Evolutionary conservation across 495 filamentous ascomycete species (phyloP), one percentile per base, ranked within the genome.

Genomic region (Patellaria atrata): DNA sequence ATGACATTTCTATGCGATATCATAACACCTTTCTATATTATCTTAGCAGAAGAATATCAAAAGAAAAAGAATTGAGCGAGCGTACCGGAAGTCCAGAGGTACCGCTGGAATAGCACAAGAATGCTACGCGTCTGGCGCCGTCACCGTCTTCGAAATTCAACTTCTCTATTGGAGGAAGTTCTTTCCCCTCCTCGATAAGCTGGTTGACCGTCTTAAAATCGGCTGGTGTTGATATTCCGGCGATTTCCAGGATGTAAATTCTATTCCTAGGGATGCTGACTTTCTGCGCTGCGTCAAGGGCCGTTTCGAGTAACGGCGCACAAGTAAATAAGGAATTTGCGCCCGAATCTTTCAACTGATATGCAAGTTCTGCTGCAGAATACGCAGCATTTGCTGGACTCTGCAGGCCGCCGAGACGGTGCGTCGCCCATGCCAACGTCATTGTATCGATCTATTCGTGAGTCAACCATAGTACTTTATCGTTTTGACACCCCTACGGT

Each of bases 1-100:
- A 94, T 94, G 12, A 92, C 78, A 50, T 94, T 94, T 11, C 63
- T 58, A 56, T 94, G 85, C 10, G 82, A 77, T 42, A 94, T 83
- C 83, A 84, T 92, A 23, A 91, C 84, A 17, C 82, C 84, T 83
- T 94, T 94, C 77, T 87, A 35, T 11, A 44, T 34, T 22, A 44
- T 38, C 23, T 15, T 27, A 33, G 13, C 16, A 25, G 8, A n/a
- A 12, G 13, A 12, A 11, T n/a, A n/a, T 14, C 5, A 11, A n/a
- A 15, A 8, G 34, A 27, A 16, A 4, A 27, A 4, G n/a, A n/a
- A n/a, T n/a, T n/a, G n/a, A n/a, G n/a, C n/a, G n/a, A 20, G 27
- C 48, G 50, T 62, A 82, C 78, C 22, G 84, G 84, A 29, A 92
- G 55, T 6, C 84, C 84, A 22, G 82, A 89, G 9, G 84, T 94